Evolutionary conservation across 2,329 filamentous ascomycete genomes (phyloP).

Genomic region (Sclerotinia borealis): DNA sequence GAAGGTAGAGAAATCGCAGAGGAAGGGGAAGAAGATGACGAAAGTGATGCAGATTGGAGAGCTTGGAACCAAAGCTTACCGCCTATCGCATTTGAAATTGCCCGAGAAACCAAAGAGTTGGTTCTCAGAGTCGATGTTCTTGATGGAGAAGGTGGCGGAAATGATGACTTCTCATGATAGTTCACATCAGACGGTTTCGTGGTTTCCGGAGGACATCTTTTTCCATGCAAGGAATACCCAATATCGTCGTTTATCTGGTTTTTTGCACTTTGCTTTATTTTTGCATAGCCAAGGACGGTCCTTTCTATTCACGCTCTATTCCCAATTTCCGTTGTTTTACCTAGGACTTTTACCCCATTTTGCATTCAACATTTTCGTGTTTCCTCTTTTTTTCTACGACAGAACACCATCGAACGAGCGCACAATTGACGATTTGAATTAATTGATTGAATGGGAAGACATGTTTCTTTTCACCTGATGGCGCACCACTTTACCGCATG

Average conservation of each 20-base stretch:
- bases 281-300: conserved; percentile 11
- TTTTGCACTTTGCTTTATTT: conserved; percentile 1
- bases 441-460: conserved; percentile 5
- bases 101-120: conserved; percentile 73
- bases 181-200: not conserved
- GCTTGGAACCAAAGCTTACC: conserved; percentile 66
- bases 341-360: not conserved
- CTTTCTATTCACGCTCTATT: not conserved
- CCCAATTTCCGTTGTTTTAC: conserved; percentile 2
- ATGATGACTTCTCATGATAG: conserved; percentile 25
- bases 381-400: conserved; percentile 1
- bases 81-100: conserved; percentile 82
- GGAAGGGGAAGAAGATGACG: conserved; percentile 45
- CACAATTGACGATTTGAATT: conserved; percentile 5
- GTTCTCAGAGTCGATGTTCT: conserved; percentile 42
- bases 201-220: not conserved
- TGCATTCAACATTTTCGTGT: not conserved
- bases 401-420: not conserved
- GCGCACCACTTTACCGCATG: not conserved
- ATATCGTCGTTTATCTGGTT: not conserved
- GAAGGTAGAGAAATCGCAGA: conserved; percentile 55
- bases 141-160: conserved; percentile 24
- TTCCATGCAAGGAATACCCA: not conserved
- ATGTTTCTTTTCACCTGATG: not conserved
- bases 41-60: conserved; percentile 50